Percentiles rank a stretch among this genome's conserved stretches.
Conservation (phyloP, 2,329 filamentous ascomycete genomes). For the Sarocladium oryzae region DNA sequence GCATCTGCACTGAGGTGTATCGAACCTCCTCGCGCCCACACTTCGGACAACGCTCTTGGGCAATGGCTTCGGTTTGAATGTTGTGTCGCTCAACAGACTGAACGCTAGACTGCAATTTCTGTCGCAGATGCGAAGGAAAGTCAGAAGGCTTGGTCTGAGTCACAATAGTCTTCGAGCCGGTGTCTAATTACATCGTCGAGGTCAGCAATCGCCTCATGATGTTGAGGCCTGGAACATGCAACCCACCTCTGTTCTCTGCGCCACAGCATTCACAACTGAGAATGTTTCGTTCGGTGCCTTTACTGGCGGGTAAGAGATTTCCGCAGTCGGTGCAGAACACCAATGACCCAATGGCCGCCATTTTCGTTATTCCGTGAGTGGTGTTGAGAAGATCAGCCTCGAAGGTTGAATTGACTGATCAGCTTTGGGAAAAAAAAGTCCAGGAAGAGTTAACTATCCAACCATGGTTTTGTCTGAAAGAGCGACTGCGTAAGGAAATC, state of each 20-base stretch:
- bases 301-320: conserved; percentile 77
- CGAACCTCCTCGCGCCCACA: conserved; percentile 79
- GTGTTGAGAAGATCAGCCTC: conserved; percentile 9
- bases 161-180: conserved; percentile 65
- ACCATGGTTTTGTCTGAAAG: neutral
- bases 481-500: neutral
- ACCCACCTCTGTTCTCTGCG: conserved; percentile 71
- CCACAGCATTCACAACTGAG: conserved; percentile 83
- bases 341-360: conserved; percentile 85
- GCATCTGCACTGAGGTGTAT: conserved; percentile 78
- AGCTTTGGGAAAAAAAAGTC: neutral
- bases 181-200: conserved; percentile 48
- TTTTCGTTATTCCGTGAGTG: conserved; percentile 30
- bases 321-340: conserved; percentile 93
- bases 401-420: conserved; percentile 7
- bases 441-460: neutral
- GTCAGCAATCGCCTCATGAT: neutral
- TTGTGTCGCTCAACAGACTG: conserved; percentile 75
- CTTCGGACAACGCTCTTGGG: conserved; percentile 65
- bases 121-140: conserved; percentile 83
- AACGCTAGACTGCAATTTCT: conserved; percentile 76
- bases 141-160: conserved; percentile 83
- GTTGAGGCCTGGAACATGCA: neutral
- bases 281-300: conserved; percentile 67
- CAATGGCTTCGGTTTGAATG: conserved; percentile 64